Evolutionary conservation across 139 green algal genomes (phyloP).

Genomic region (Eudorina sp.): DNA sequence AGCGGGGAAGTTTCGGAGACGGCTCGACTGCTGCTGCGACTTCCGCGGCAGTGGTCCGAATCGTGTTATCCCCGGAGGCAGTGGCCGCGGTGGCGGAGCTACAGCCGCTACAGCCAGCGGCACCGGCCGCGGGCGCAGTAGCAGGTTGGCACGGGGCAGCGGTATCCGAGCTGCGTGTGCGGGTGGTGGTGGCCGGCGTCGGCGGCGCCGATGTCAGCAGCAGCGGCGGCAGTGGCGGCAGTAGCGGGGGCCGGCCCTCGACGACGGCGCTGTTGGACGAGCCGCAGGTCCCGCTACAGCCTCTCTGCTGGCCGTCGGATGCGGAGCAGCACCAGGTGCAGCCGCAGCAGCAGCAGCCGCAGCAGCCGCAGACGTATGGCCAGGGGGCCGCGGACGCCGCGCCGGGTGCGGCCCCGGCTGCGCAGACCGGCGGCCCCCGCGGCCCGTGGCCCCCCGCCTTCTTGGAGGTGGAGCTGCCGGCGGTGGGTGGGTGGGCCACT

Average conservation of each 20-base stretch:
- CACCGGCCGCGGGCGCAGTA: neutral
- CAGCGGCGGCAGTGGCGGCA: neutral
- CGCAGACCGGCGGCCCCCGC: neutral
- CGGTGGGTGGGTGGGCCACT: no score
- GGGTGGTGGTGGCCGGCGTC: conserved; percentile 8
- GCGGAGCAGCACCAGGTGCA: neutral
- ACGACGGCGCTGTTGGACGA: neutral
- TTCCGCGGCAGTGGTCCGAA: neutral
- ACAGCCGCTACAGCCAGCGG: neutral
- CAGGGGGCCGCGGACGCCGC: no score
- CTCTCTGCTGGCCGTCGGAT: no score
- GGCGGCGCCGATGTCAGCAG: neutral
- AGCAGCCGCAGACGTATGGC: neutral
- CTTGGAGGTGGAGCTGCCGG: neutral
- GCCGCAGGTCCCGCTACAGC: neutral
- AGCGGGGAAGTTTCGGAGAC: neutral
- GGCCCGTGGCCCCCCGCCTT: neutral
- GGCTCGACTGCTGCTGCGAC: no score
- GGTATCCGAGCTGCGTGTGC: neutral
- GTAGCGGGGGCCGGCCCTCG: neutral
- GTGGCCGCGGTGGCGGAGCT: conserved; percentile 9
- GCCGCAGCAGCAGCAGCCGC: no score
- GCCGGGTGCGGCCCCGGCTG: no score
- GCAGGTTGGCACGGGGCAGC: neutral
- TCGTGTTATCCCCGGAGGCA: neutral